These are phyloP conservation scores for Scheffersomyces ergatensis DNA, from an alignment of 805 yeast species.

Conservation along the genomic window DNA sequence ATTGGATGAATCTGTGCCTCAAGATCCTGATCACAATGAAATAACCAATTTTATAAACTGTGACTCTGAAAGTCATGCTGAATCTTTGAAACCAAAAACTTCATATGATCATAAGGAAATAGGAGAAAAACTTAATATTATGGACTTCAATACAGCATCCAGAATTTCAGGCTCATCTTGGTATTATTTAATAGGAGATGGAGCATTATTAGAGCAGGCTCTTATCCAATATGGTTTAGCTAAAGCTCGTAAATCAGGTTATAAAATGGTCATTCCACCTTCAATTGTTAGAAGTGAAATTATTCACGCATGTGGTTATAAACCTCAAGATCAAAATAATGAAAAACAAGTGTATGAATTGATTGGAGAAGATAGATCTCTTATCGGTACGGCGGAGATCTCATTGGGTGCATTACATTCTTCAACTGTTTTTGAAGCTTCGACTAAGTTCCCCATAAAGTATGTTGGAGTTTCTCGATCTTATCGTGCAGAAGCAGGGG, in stretches of 20 bases:
- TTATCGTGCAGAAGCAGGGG: slow-evolving; percentile 96
- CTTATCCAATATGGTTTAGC: slow-evolving; percentile 74
- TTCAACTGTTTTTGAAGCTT: slow-evolving; percentile 42
- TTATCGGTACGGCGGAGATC: slow-evolving; percentile 95
- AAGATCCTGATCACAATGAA: slow-evolving; percentile 36
- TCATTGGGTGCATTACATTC: slow-evolving; percentile 81
- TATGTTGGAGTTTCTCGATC: slow-evolving; percentile 82
- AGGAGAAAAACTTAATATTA: slow-evolving; percentile 61
- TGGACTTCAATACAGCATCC: slow-evolving; percentile 74
- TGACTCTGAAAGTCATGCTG: slow-evolving; percentile 23
- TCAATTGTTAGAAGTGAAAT: slow-evolving; percentile 76
- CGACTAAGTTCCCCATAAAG: slow-evolving; percentile 48
- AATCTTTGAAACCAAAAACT: slow-evolving; percentile 4
- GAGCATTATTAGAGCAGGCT: slow-evolving; percentile 88
- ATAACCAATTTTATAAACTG: slow-evolving; percentile 56
- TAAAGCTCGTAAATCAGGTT: slow-evolving; percentile 66
- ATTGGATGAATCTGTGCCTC: slow-evolving; percentile 46
- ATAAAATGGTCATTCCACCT: slow-evolving; percentile 76
- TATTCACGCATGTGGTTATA: slow-evolving; percentile 88
- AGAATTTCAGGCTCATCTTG: slow-evolving; percentile 80
- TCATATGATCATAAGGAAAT: slow-evolving; percentile 63
- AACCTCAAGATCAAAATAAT: slow-evolving; percentile 83
- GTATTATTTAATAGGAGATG: slow-evolving; percentile 82
- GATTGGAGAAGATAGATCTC: slow-evolving; percentile 51
- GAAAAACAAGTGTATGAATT: slow-evolving; percentile 83